These are phyloP conservation scores for Mycena rosella DNA, from an alignment of 768 basidiomycete species.

Conservation along the genomic window DNA sequence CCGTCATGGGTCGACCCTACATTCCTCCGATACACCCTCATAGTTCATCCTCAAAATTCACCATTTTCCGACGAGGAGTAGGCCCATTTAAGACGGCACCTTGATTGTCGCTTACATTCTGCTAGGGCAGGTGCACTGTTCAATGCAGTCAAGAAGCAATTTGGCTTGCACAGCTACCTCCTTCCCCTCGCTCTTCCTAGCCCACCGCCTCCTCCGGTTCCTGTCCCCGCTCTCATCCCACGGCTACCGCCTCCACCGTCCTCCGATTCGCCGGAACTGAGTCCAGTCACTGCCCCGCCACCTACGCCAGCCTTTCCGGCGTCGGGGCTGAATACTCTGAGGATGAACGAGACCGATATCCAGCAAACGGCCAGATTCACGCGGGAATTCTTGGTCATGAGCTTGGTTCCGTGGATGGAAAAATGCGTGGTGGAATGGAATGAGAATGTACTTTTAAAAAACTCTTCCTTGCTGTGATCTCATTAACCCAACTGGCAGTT, in stretches of 20 bases:
- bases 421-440: conserved; percentile 95
- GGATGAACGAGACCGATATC: conserved; percentile 79
- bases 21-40: conserved; percentile 78
- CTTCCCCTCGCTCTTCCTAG: conserved; percentile 73
- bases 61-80: conserved; percentile 85
- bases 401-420: conserved; percentile 97
- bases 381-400: conserved; percentile 90
- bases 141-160: conserved; percentile 91
- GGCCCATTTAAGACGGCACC: conserved; percentile 47
- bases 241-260: conserved; percentile 70
- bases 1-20: conserved; percentile 87
- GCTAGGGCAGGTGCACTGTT: conserved; percentile 80
- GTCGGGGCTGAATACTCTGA: conserved; percentile 56
- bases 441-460: conserved; percentile 66
- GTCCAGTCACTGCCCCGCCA: conserved; percentile 40
- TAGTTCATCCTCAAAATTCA: conserved; percentile 80
- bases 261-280: conserved; percentile 48
- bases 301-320: conserved; percentile 38
- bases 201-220: conserved; percentile 74
- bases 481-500: conserved; percentile 56
- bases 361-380: conserved; percentile 81
- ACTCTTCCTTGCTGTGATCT: background rate
- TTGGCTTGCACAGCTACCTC: conserved; percentile 81
- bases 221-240: conserved; percentile 74
- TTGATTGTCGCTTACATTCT: conserved; percentile 16